These are phyloP conservation scores for Trichoderma parareesei DNA, from an alignment of 495 filamentous ascomycete genomes.

Conservation along the genomic window DNA sequence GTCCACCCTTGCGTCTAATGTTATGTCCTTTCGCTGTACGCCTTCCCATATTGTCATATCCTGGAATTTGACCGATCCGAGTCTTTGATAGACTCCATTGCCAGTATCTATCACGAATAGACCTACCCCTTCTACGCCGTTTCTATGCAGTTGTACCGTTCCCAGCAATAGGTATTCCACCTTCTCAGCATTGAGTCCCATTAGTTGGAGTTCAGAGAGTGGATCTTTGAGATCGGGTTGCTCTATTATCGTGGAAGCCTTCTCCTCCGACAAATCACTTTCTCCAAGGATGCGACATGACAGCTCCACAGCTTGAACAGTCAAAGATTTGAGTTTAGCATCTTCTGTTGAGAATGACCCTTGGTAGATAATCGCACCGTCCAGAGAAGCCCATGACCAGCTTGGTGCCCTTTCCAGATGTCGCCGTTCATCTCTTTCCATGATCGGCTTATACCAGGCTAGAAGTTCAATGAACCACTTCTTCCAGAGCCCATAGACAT, in stretches of 20 bases:
- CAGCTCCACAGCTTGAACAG: neutral
- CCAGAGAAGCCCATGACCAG: constrained; percentile 7
- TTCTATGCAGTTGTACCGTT: neutral
- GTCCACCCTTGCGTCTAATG: neutral
- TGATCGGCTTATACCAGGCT: neutral
- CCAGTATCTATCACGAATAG: neutral
- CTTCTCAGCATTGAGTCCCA: neutral
- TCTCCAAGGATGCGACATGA: neutral
- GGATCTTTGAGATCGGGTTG: neutral
- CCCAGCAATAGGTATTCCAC: neutral
- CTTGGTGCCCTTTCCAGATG: constrained; percentile 1
- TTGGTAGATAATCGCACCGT: neutral
- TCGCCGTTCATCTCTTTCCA: neutral
- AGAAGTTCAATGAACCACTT: constrained; percentile 1
- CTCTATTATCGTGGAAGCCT: neutral
- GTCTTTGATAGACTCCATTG: neutral
- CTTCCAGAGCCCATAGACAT: constrained; percentile 1
- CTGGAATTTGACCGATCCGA: neutral
- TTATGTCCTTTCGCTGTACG: neutral
- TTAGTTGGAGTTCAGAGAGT: neutral
- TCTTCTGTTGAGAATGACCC: neutral
- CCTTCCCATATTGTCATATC: neutral
- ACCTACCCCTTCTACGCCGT: neutral
- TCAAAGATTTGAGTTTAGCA: neutral
- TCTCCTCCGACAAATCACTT: neutral